A percentile compares a stretch with the other conserved stretches of the same genome.
These are phyloP conservation scores for Aureobasidium sp. DNA, from an alignment of 2,329 filamentous ascomycete species.

Conservation along the genomic window DNA sequence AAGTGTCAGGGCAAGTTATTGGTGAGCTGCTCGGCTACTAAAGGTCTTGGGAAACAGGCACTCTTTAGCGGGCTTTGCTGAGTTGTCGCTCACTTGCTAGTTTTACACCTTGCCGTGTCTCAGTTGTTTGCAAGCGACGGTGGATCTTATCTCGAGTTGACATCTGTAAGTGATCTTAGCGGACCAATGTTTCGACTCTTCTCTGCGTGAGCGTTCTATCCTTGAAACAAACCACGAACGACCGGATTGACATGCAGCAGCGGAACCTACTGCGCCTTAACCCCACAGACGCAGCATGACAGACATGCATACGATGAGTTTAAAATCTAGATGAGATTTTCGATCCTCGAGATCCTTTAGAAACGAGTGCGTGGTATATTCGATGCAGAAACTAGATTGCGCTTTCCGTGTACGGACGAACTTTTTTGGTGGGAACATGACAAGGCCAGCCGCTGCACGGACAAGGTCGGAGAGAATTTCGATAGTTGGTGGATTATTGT, in stretches of 20 bases:
- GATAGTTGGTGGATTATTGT: slow-evolving; percentile 6
- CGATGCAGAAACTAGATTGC: slow-evolving; percentile 12
- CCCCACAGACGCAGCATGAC: slow-evolving; percentile 15
- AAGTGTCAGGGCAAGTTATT: slow-evolving; percentile 1
- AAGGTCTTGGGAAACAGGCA: neutral
- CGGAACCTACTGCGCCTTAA: slow-evolving; percentile 15
- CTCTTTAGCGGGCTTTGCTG: neutral
- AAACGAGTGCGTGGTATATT: neutral
- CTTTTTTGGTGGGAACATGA: slow-evolving; percentile 5
- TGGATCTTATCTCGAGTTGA: slow-evolving; percentile 10
- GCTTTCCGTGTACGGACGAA: neutral
- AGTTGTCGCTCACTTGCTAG: neutral
- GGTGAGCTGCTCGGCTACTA: slow-evolving; percentile 4
- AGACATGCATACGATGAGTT: slow-evolving; percentile 14
- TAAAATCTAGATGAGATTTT: slow-evolving; percentile 13
- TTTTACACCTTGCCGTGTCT: slow-evolving; percentile 12
- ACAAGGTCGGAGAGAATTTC: slow-evolving; percentile 14
- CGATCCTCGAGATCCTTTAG: slow-evolving; percentile 2
- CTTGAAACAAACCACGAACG: slow-evolving; percentile 15
- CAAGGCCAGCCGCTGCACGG: slow-evolving; percentile 10
- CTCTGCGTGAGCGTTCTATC: slow-evolving; percentile 11
- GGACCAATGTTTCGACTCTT: slow-evolving; percentile 13
- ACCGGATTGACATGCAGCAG: slow-evolving; percentile 13
- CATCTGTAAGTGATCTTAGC: slow-evolving; percentile 14
- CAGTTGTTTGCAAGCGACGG: slow-evolving; percentile 11